A percentile compares a stretch with the other conserved stretches of the same genome.
Evolutionary conservation across 1,284 basidiomycete species (phyloP).

Genomic region (Irpex rosettiformis): DNA sequence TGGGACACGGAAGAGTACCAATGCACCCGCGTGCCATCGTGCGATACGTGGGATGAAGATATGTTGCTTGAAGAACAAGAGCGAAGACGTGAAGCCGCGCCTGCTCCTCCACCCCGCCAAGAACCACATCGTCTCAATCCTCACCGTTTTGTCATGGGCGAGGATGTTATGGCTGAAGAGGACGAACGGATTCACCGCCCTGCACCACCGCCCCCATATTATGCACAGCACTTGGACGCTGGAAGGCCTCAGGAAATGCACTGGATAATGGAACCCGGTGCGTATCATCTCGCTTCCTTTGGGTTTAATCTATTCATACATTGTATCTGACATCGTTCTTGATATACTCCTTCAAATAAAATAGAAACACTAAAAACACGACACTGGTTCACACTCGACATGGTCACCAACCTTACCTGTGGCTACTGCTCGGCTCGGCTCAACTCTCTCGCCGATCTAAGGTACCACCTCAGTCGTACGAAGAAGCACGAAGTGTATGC

Average conservation of each 20-base stretch:
- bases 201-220: background rate
- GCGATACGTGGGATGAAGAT: slow-evolving; percentile 38
- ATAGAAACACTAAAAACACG: background rate
- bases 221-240: background rate
- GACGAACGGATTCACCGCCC: background rate
- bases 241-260: background rate
- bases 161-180: background rate
- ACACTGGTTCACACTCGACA: slow-evolving; percentile 27
- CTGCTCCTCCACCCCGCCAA: too few relatives aligned
- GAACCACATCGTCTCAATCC: slow-evolving; percentile 1
- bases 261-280: slow-evolving; percentile 24
- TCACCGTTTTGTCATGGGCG: background rate
- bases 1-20: slow-evolving; percentile 22
- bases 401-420: slow-evolving; percentile 33
- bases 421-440: slow-evolving; percentile 34
- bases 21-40: slow-evolving; percentile 24
- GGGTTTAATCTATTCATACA: background rate
- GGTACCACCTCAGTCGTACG: slow-evolving; percentile 33
- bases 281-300: background rate
- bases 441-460: slow-evolving; percentile 34
- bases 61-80: slow-evolving; percentile 36
- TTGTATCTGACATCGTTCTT: background rate
- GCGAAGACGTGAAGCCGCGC: slow-evolving; percentile 22
- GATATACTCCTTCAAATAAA: background rate
- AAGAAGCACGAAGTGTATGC: slow-evolving; percentile 33